Evolutionary conservation across 345 rosid species (phyloP).

Genomic region (Acer yangbiense): DNA sequence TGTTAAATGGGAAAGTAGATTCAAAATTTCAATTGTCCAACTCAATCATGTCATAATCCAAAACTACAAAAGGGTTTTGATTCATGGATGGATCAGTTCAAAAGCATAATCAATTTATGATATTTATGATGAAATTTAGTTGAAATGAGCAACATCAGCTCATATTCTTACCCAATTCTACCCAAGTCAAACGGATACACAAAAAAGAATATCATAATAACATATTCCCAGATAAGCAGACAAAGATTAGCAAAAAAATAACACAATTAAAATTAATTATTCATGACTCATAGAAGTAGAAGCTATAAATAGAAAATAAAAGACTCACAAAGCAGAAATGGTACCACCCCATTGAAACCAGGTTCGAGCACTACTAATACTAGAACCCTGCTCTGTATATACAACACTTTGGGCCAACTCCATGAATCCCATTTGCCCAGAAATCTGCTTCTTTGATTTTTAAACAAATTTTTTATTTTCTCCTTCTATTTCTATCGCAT

Average conservation of each 20-base stretch:
- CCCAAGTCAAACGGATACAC: neutral
- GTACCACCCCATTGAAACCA: constrained; percentile 50
- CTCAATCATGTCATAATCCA: too few relatives aligned
- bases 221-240: neutral
- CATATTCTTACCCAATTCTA: neutral
- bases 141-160: neutral
- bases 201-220: too few relatives aligned
- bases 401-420: constrained; percentile 13
- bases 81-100: neutral
- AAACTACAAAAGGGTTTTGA: neutral
- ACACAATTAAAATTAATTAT: neutral
- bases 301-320: neutral
- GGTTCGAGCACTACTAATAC: constrained; percentile 13
- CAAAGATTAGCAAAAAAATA: neutral
- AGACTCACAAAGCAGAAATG: constrained; percentile 45
- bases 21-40: too few relatives aligned
- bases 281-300: neutral
- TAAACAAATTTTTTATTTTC: neutral
- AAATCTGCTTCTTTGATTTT: neutral
- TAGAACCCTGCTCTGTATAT: constrained; percentile 16
- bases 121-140: neutral
- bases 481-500: neutral
- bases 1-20: too few relatives aligned
- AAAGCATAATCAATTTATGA: neutral
- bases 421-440: constrained; percentile 9